Evolutionary conservation across 2,329 filamentous ascomycete genomes (phyloP), one percentile per base, ranked within the genome.

Genomic region (Zopfia rhizophila): DNA sequence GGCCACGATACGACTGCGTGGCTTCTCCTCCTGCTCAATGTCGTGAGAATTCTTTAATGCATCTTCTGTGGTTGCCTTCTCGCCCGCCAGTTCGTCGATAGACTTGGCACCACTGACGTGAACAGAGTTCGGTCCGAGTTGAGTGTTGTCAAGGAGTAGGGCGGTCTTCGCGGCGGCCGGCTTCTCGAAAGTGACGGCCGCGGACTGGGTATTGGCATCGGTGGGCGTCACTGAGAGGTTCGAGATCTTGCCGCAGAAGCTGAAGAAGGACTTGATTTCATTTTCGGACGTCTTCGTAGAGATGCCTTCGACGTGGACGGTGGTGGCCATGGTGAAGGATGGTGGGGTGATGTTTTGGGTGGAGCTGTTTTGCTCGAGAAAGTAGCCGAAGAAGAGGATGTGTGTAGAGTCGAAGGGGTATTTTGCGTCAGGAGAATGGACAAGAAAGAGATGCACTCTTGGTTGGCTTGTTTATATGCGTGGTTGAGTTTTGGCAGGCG

Each of bases 201-300:
- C 94, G 37, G 86, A 86, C 77, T 97, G 91, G 58, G 83, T 80
- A 58, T 87, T 82, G 65, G 84, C 84, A 41, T 75, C 49, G 27
- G 73, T 78, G 38, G 86, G 75, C 19, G 85, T 90, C 66, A 97
- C 83, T 48, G 90, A 86, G 72, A 99, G 82, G 62, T 83, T 82
- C 59, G 85, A 86, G 73, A 99, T 96, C 82, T 97, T 97, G 73
- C 94, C 94, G 32, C 84, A 87, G 75, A 97, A 97, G 80, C 89
- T 94, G 82, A 99, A 99, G 82, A 99, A 99, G 70, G 96, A 92
- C 68, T 85, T 86, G 64, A 99, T 86, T 76, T 97, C 91, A 77
- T 92, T 88, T 75, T 99, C 91, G 60, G 83, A 85, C 45, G 93
- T 97, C 71, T 87, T 77, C 53, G 80, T 72, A 60, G 89, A 86